Evolutionary conservation across 1,139 yeast species (phyloP), one percentile per base, ranked within the genome.

Genomic region (Zygoascus meyerae): DNA sequence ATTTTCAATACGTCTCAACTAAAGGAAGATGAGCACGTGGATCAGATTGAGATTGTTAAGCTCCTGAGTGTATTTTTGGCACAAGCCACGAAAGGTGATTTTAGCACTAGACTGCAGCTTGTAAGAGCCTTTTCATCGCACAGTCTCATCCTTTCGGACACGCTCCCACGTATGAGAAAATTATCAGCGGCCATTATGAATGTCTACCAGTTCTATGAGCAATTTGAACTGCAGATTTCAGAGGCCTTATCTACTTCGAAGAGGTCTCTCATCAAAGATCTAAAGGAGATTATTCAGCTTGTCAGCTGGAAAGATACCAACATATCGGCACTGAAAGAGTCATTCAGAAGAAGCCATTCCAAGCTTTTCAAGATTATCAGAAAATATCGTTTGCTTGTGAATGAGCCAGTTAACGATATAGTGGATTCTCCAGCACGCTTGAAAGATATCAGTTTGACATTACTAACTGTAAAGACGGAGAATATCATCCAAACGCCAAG

Each of bases 251-350:
- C 57, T 0, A 62, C 64, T 1, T 73, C 74, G 1, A 79, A 75
- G 60, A 77, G 74, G 55, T 65, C 67, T 6, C 68, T 92, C 35
- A 89, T 83, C 52, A 90, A 89, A 60, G 92, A 87, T 47, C 77
- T 92, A 21, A 74, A 79, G 39, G 98, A 94, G 51, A 83, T 89
- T 4, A 87, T 92, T 43, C 69, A 87, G 44, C 72, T 94, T 29
- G 97, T 97, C 1, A 86, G 96, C 61, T 94, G 98, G 97, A 89
- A 90, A 59, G 99, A 94, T 66, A 92, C 90, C 10, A 94, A 94
- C 59, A 80, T 89, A 42, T 95, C 84, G 61, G 96, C 98, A 0
- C 74, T 94, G 56, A 87, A 86, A 56, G 97, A 90, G 65, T 86
- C 96, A 67, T 92, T 98, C 3, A 80, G 86, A 55, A 78, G 83